These are phyloP conservation scores for Pezicula neosporulosa DNA, from an alignment of 2,329 filamentous ascomycete genomes.

Conservation along the genomic window DNA sequence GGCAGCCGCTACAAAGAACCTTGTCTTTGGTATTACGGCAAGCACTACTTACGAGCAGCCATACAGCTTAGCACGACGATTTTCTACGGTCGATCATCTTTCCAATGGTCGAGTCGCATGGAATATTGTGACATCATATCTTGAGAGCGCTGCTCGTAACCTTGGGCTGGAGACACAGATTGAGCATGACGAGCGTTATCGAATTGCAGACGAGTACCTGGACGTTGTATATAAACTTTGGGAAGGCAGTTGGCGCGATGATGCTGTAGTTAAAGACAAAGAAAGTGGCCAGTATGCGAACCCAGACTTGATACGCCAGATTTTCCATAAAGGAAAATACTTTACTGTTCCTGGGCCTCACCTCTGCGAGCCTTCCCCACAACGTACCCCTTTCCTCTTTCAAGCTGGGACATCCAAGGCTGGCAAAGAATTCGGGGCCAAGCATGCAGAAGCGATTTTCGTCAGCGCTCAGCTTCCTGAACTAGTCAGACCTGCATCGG, in stretches of 20 bases:
- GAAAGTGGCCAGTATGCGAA: slow-evolving; percentile 55
- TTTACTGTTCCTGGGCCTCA: slow-evolving; percentile 63
- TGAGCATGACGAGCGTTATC: slow-evolving; percentile 62
- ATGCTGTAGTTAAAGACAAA: slow-evolving; percentile 59
- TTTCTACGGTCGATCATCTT: slow-evolving; percentile 64
- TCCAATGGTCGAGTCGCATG: slow-evolving; percentile 47
- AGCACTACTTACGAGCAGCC: slow-evolving; percentile 68
- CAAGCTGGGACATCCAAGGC: slow-evolving; percentile 65
- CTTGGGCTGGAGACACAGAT: slow-evolving; percentile 52
- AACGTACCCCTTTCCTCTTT: slow-evolving; percentile 63
- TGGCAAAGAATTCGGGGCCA: slow-evolving; percentile 63
- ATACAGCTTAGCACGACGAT: slow-evolving; percentile 59
- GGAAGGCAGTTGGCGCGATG: slow-evolving; percentile 64
- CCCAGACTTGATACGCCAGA: slow-evolving; percentile 55
- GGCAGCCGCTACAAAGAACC: slow-evolving; percentile 62
- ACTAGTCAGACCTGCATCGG: slow-evolving; percentile 59
- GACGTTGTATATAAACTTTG: slow-evolving; percentile 63
- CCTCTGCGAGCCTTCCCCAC: slow-evolving; percentile 61
- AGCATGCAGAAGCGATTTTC: slow-evolving; percentile 71
- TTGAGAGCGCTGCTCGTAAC: slow-evolving; percentile 62
- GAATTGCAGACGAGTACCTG: slow-evolving; percentile 58
- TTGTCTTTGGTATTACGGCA: slow-evolving; percentile 67
- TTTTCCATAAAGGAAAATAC: slow-evolving; percentile 63
- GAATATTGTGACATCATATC: slow-evolving; percentile 61
- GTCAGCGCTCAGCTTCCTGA: slow-evolving; percentile 61